A percentile compares a stretch with the other conserved stretches of the same genome.
These are phyloP conservation scores for Linum trigynum DNA, from an alignment of 345 rosid species.

Conservation along the genomic window DNA sequence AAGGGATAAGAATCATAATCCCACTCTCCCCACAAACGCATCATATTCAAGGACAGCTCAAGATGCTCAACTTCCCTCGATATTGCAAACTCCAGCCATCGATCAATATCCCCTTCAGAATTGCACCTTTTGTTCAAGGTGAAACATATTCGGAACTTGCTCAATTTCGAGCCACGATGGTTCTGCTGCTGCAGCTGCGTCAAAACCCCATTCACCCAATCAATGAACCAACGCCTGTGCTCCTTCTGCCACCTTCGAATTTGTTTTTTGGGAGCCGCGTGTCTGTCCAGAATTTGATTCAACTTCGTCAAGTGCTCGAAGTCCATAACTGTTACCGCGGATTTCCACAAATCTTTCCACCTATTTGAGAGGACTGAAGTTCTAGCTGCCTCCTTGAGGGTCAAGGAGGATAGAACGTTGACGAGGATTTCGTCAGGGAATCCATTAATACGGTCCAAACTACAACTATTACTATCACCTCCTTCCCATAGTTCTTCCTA, in stretches of 20 bases:
- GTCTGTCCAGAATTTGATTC: too few relatives aligned
- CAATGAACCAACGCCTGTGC: not conserved
- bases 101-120: not conserved
- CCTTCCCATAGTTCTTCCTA: too few relatives aligned
- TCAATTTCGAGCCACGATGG: not conserved
- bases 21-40: not conserved
- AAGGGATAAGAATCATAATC: not conserved
- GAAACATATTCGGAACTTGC: not conserved
- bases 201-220: not conserved
- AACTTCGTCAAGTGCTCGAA: not conserved
- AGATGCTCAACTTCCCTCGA: constrained; percentile 1
- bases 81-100: not conserved
- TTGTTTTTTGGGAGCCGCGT: too few relatives aligned
- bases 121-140: not conserved
- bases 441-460: not conserved
- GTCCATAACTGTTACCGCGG: not conserved
- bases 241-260: not conserved
- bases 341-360: not conserved
- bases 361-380: not conserved
- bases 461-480: too few relatives aligned
- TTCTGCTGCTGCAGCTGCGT: not conserved
- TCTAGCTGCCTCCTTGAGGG: not conserved
- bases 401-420: not conserved
- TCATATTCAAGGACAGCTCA: not conserved
- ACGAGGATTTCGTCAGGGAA: not conserved